Conservation (phyloP, 2,329 filamentous ascomycete genomes). For the Colletotrichum scovillei region DNA sequence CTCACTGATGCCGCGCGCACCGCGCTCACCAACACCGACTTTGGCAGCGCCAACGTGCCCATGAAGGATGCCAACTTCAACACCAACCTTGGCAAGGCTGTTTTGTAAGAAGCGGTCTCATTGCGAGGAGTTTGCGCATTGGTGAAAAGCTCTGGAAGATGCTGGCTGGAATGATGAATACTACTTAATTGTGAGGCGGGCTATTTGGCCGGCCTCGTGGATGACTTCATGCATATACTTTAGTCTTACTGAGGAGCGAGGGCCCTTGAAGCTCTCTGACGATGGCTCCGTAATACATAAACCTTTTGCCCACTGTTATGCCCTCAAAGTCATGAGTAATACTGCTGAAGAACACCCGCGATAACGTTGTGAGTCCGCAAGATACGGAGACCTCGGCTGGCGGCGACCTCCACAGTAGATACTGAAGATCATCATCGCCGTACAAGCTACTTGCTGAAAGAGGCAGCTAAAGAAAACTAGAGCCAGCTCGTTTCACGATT, state of each 20-base stretch:
- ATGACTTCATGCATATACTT: constrained; percentile 28
- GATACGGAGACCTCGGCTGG: neutral
- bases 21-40: constrained; percentile 50
- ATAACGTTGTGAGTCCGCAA: no score
- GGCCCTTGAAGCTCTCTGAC: constrained; percentile 7
- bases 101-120: neutral
- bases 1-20: constrained; percentile 46
- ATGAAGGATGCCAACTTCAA: constrained; percentile 42
- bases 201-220: neutral
- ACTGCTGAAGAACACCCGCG: neutral
- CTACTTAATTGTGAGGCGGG: constrained; percentile 17
- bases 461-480: neutral
- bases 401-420: neutral
- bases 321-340: neutral
- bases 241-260: constrained; percentile 15
- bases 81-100: constrained; percentile 34
- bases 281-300: constrained; percentile 23
- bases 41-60: constrained; percentile 52
- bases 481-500: neutral
- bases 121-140: accelerated
- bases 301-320: neutral
- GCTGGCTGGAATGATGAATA: neutral
- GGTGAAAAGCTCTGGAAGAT: neutral
- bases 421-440: accelerated
- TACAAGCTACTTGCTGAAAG: no score